Evolutionary conservation across 306 rosid species (phyloP), one percentile per base, ranked within the genome.

Genomic region (Casuarina cunninghamiana): DNA sequence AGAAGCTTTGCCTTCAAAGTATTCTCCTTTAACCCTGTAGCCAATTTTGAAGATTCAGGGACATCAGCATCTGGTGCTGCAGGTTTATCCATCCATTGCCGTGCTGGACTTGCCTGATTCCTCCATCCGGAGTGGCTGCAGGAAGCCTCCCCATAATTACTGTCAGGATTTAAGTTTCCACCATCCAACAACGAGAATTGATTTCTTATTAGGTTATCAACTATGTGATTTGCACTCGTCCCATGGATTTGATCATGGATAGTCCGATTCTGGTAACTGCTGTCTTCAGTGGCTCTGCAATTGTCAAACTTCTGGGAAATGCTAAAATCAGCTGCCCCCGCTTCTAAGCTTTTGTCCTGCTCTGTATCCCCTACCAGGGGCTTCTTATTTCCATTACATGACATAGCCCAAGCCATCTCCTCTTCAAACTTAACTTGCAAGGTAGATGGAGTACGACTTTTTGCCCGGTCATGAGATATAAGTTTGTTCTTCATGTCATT

Each of bases 111-210:
- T 39, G 90, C 90, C 80, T 87, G 97, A 78, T 87, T 95, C 86
- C 97, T 91, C 99, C 99, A 93, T 61, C 97, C 99, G 42, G 92
- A 86, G 83, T 83, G 87, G 81, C 97, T 95, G 85, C 97, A 93
- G 38, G 97, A 94, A 32, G 97, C 98, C 85, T 92, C 98, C 1
- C 89, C 84, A 35, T 78, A 85, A 66, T 57, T 88, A 75, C 60
- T 84, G 45, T 90, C 94, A 2, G 86, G 76, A 45, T 83, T 87
- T 71, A 80, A 66, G 63, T 84, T 87, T 53, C 87, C 90, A 53
- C 87, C 77, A 41, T 90, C 98, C 21, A 92, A 82, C 79, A 85
- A 77, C 82, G 87, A 71, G 61, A 86, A 83, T 66, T 90, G 93
- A 79, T 87, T 90, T 81, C 89, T 89, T 17, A 89, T 82, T 58